Evolutionary conservation across 2,329 filamentous ascomycete genomes (phyloP).

Genomic region (Beauveria sp.): DNA sequence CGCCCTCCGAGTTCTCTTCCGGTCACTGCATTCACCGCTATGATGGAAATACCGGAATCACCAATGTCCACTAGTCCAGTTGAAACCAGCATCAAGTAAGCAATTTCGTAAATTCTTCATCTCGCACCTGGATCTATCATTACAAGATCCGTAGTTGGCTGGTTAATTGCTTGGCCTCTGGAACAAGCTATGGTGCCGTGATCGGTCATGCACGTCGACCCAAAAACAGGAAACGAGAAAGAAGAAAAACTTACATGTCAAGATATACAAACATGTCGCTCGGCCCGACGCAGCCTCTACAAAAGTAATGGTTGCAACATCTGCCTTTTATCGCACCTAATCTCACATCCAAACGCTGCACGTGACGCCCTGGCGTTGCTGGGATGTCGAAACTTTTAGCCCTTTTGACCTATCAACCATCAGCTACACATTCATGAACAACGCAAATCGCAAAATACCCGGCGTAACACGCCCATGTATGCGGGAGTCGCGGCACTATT

Average conservation of each 20-base stretch:
- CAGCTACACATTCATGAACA: background rate
- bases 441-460: background rate
- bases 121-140: no score
- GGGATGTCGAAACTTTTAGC: background rate
- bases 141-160: no score
- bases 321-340: background rate
- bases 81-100: no score
- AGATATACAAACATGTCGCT: no score
- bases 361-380: background rate
- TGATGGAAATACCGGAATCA: no score
- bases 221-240: no score
- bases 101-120: no score
- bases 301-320: background rate
- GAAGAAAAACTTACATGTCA: background rate
- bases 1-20: background rate
- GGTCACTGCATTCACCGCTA: no score
- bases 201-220: no score
- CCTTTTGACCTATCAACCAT: background rate
- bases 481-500: slow-evolving; percentile 6
- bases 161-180: no score
- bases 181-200: no score
- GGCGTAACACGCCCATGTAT: slow-evolving; percentile 11
- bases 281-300: background rate
- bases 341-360: background rate
- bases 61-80: no score